Evolutionary conservation across 73 alveolate genomes (phyloP), one percentile per base, ranked within the genome.

Genomic region (Paramecium sonneborni): DNA sequence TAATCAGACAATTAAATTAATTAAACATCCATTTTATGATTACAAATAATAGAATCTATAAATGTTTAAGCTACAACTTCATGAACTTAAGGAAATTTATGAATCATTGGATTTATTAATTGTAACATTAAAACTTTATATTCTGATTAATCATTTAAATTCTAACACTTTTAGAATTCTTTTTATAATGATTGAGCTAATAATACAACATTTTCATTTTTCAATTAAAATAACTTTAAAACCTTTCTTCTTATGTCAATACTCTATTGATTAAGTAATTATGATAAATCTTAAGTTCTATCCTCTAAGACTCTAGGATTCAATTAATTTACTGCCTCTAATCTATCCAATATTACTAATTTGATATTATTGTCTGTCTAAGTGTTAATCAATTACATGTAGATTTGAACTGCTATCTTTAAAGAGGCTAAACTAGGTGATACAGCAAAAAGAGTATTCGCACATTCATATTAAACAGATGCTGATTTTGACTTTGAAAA

Each of bases 381-480:
- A 30, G 95, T 93, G 68, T 94, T 96, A 28, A 92, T 74, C 20
- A 96, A 87, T 12, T 93, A 90, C 82, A 96, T 88, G 76, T 96
- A 96, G 20, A 92, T 92, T 34, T 92, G 57, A 14, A 95, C 92
- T 12, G 99, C 99, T 12, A 96, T 76, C 74, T 95, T 96, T 34
- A 96, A 76, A 10, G 97, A 95, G 11, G 97, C 76, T 11, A 97
- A 96, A 15, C 97, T 92, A 15, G 97, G 86, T 9, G 99, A 95
- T 24, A 96, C 68, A 43, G 95, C 93, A 55, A 93, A 92, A 23
- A 96, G 93, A 14, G 98, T 93, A 74, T 94, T 93, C 1, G 99
- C 98, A 85, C 97, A 94, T 85, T 96, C 99, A 76, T 89, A 95
- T 41, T 96, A 85, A 21, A 96, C 99, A 46, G 97, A 85, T 10